Evolutionary conservation across 805 yeast genomes (phyloP).

Genomic region (Yarrowia sp.): DNA sequence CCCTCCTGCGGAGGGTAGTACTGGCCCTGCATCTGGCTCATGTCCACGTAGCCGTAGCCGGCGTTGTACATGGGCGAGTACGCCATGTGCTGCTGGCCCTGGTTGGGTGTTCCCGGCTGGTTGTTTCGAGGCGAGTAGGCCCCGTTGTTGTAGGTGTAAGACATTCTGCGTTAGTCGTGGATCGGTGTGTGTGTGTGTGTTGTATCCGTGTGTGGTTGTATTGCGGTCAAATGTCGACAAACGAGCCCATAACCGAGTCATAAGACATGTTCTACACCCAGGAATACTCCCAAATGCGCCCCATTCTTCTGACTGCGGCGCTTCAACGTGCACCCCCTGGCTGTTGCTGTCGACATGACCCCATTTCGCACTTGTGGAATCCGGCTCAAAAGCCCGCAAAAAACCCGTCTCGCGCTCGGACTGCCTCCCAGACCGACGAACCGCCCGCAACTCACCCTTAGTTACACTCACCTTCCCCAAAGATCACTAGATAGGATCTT

Average conservation of each 20-base stretch:
- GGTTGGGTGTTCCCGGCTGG: constrained; percentile 27
- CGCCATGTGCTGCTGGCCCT: constrained; percentile 25
- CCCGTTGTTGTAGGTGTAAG: constrained; percentile 26
- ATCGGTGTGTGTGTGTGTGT: neutral
- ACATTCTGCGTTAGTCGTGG: constrained; percentile 17
- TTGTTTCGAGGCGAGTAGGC: constrained; percentile 22
- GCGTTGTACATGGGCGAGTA: constrained; percentile 24
- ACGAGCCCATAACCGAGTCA: too few species aligned
- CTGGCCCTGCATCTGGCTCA: neutral
- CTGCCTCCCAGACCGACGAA: neutral
- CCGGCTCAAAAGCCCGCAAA: too few species aligned
- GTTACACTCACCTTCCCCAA: constrained; percentile 27
- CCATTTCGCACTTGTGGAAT: too few species aligned
- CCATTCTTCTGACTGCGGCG: too few species aligned
- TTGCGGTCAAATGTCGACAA: too few species aligned
- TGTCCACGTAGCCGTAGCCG: constrained; percentile 23
- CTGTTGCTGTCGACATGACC: too few species aligned
- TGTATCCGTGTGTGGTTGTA: neutral
- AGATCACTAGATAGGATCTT: constrained; percentile 26
- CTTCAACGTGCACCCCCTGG: too few species aligned
- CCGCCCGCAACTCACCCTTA: neutral
- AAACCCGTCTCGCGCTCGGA: too few species aligned
- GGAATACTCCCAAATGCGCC: too few species aligned
- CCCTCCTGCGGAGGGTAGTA: constrained; percentile 15
- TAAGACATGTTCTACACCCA: too few species aligned